Percentiles rank a stretch among this genome's conserved stretches.
Conservation (phyloP, 495 filamentous ascomycete genomes). For the Hypoxylon crocopeplum region DNA sequence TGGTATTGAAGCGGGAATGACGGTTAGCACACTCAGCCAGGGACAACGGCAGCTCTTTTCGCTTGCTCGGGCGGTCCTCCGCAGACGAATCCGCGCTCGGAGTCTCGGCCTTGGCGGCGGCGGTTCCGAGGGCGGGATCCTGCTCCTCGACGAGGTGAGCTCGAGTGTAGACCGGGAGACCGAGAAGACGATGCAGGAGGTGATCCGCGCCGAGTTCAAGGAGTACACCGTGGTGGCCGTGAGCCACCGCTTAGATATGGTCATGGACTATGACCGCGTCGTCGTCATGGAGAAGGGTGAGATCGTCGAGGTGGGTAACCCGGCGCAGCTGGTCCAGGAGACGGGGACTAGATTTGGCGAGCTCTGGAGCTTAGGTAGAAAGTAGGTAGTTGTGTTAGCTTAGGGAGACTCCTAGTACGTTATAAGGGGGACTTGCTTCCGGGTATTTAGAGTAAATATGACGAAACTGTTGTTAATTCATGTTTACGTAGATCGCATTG, state of each 20-base stretch:
- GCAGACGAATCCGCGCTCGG: slow-evolving; percentile 38
- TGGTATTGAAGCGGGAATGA: slow-evolving; percentile 58
- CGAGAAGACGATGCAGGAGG: slow-evolving; percentile 50
- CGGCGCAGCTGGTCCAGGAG: slow-evolving; percentile 37
- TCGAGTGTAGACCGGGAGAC: slow-evolving; percentile 55
- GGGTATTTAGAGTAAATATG: no score
- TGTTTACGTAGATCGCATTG: no score
- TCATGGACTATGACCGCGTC: slow-evolving; percentile 56
- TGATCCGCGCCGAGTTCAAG: slow-evolving; percentile 52
- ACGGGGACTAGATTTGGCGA: slow-evolving; percentile 47
- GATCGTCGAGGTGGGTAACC: slow-evolving; percentile 52
- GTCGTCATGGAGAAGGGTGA: slow-evolving; percentile 52
- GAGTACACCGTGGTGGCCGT: slow-evolving; percentile 57
- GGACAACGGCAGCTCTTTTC: slow-evolving; percentile 72
- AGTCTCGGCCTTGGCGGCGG: slow-evolving; percentile 21
- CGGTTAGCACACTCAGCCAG: slow-evolving; percentile 60
- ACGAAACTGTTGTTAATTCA: no score
- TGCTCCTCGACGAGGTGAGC: slow-evolving; percentile 51
- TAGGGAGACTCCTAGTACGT: no score
- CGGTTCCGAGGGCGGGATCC: slow-evolving; percentile 32
- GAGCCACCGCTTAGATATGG: slow-evolving; percentile 54
- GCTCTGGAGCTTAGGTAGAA: slow-evolving; percentile 27
- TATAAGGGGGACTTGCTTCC: no score
- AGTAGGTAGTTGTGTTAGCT: not conserved
- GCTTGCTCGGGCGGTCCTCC: slow-evolving; percentile 65